Base-by-base conservation (phyloP, 2,329 filamentous ascomycete species). In the Clonostachys chloroleuca region DNA sequence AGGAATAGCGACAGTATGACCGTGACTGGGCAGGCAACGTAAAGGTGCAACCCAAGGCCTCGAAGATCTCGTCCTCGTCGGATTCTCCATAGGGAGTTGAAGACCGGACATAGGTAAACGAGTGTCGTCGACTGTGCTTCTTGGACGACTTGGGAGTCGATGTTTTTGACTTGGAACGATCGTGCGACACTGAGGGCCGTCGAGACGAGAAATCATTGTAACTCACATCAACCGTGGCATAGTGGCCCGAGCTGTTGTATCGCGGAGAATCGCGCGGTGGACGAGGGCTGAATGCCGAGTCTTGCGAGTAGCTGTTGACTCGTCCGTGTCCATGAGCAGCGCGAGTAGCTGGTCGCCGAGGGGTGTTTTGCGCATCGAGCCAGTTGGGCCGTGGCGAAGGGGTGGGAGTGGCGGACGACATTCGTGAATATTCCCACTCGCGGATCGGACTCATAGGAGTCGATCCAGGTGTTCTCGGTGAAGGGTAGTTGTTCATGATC, bases 141-240 rank as follows among this genome's bases (percentile, higher is more conserved):
- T 67, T 70, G 59, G 24, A 10, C 24, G 24, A 30, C 24, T 30
- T 30, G 24, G 24, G 9, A 30, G 24, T 30, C 24, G 24, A 30
- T 30, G 24, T 30, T 6, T 30, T 30, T 30, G 24, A 10, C 9
- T 30, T 30, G 24, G 53, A 52, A 51, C 56, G 54, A 53, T 60
- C 58, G 55, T 55, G 61, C 46, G 59, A 61, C 55, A 58, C 61
- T 52, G 61, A 63, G 53, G 57, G 60, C 58, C 66, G 66, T 61
- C 67, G 67, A 61, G 65, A 68, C 61, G 68, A 74, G 65, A 69
- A 74, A 66, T 67, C 60, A 67, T 76, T 76, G 59, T 67, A 66
- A 83, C 79, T 83, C 79, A 83, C 79, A 81, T 82, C 79, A 70
- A 77, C 78, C 68, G 79, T 81, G 69, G 77, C 78, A 72, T 83